phyloP scores from a whole-genome alignment of 2,329 filamentous ascomycete genomes.

The Botrytis paeoniae region DNA sequence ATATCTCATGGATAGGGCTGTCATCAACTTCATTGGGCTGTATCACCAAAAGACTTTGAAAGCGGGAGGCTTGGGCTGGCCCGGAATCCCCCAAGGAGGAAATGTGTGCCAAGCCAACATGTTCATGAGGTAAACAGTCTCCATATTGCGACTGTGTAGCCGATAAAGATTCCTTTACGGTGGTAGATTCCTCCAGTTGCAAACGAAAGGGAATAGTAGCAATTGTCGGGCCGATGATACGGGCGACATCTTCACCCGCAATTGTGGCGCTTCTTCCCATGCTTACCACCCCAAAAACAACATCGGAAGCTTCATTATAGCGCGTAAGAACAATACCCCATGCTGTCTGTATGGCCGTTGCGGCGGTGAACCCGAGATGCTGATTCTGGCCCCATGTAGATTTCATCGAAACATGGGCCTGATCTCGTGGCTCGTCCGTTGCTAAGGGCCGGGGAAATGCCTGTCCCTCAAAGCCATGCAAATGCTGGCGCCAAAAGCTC shows the following conservation, averaged over 20 bases:
- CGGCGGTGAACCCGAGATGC: not conserved
- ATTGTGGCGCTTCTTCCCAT: slow-evolving; percentile 41
- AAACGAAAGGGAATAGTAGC: not conserved
- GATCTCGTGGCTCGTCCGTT: not conserved
- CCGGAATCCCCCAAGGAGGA: not conserved
- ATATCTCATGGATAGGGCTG: not conserved
- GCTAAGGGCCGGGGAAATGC: not conserved
- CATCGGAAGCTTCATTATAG: slow-evolving; percentile 41
- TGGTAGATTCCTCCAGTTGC: not conserved
- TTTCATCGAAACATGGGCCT: not conserved
- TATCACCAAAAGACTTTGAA: not conserved
- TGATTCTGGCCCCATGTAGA: not conserved
- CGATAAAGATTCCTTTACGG: not conserved
- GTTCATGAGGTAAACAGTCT: not conserved
- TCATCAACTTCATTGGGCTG: not conserved
- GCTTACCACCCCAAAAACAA: slow-evolving; percentile 44
- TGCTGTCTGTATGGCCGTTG: slow-evolving; percentile 27
- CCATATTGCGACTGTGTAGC: not conserved
- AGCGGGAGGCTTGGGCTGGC: not conserved
- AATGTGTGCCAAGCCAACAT: not conserved
- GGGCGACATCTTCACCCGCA: not conserved
- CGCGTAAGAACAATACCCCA: slow-evolving; percentile 42
- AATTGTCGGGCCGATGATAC: not conserved
- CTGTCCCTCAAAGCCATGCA: not conserved
- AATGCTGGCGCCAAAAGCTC: not conserved